phyloP scores from a whole-genome alignment of 768 basidiomycete species.

The Goffeauzyma gilvescens region DNA sequence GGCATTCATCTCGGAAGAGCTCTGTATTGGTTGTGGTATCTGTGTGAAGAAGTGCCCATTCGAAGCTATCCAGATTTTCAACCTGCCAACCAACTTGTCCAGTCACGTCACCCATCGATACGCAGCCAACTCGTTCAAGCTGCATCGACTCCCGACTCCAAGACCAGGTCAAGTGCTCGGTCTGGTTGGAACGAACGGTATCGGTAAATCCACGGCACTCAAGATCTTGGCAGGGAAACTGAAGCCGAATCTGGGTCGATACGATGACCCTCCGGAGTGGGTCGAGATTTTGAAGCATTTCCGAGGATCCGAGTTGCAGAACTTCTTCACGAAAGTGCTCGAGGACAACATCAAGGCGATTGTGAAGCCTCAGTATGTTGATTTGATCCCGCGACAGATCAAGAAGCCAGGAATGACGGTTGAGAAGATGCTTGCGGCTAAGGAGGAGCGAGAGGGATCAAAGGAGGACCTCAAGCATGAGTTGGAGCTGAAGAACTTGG shows the following conservation, averaged over 20 bases:
- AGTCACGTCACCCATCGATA: constrained; percentile 95
- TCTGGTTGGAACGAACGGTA: constrained; percentile 96
- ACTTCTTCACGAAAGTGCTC: constrained; percentile 97
- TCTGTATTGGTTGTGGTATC: constrained; percentile 99
- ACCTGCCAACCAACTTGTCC: constrained; percentile 89
- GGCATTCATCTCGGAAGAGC: constrained; percentile 93
- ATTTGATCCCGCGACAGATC: constrained; percentile 91
- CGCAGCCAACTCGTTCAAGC: constrained; percentile 94
- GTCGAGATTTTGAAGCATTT: constrained; percentile 96
- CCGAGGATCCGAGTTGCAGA: constrained; percentile 94
- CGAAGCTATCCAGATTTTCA: constrained; percentile 97
- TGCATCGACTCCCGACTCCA: constrained; percentile 91
- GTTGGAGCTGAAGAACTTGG: constrained; percentile 68
- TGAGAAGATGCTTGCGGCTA: constrained; percentile 73
- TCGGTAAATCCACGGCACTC: constrained; percentile 93
- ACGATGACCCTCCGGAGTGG: constrained; percentile 98
- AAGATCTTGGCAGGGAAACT: constrained; percentile 85
- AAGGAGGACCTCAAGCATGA: constrained; percentile 67
- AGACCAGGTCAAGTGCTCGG: constrained; percentile 96
- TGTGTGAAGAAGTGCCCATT: constrained; percentile 99
- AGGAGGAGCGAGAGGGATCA: constrained; percentile 63
- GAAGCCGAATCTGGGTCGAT: constrained; percentile 92
- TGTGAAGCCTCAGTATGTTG: constrained; percentile 99
- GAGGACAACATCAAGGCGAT: constrained; percentile 97
- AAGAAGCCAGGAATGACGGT: constrained; percentile 68